Percentiles rank a stretch among this genome's conserved stretches.
These are phyloP conservation scores for Corylus heterophylla DNA, from an alignment of 306 rosid species.

Conservation along the genomic window DNA sequence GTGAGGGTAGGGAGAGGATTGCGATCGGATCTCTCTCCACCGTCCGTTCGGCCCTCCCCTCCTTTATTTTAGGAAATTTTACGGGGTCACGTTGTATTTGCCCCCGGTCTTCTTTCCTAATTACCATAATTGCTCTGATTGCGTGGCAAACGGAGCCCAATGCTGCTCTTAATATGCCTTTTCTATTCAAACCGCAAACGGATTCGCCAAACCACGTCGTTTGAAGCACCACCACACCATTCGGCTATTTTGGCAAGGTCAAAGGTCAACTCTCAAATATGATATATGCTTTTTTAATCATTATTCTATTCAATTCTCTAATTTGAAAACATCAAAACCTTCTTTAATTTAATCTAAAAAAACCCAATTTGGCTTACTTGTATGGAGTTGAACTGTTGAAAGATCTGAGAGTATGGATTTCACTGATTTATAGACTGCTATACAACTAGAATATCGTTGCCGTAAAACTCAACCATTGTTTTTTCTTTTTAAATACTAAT, in stretches of 20 bases:
- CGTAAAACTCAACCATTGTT: no score
- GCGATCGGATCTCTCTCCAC: conserved; percentile 21
- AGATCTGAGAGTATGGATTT: not conserved
- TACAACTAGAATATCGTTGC: no score
- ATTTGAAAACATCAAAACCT: not conserved
- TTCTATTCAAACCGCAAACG: no score
- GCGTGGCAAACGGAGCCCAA: no score
- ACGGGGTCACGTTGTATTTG: not conserved
- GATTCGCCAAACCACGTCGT: no score
- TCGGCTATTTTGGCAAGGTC: not conserved
- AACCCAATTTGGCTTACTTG: not conserved
- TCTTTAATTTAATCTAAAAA: not conserved
- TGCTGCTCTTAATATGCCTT: no score
- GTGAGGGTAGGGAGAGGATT: not conserved
- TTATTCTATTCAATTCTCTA: not conserved
- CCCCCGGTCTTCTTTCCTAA: conserved; percentile 10
- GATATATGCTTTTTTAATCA: not conserved
- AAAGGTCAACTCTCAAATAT: not conserved
- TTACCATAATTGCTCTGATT: conserved; percentile 18
- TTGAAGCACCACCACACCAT: no score
- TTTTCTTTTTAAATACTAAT: no score
- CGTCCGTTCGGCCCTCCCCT: conserved; percentile 29
- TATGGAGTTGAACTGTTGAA: not conserved
- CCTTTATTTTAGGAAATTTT: conserved; percentile 45
- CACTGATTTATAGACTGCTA: not conserved